A percentile compares a stretch with the other conserved stretches of the same genome.
Conservation (phyloP, 75 land plant genomes). For the Pinus albicaulis region DNA sequence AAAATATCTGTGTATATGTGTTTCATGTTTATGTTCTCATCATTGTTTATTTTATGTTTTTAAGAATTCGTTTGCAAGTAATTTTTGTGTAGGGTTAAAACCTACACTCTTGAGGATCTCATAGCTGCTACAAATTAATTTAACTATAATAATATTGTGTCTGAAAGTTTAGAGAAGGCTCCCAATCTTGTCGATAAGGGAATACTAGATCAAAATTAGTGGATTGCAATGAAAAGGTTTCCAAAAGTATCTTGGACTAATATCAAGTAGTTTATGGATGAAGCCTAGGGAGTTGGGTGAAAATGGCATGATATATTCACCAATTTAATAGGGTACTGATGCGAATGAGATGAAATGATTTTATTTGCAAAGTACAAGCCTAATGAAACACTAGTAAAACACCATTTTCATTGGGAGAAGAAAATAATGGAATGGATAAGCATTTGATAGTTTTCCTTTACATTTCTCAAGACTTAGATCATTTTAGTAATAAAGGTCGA, state of each 20-base stretch:
- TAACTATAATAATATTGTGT: conserved; percentile 76
- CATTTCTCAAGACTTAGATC: conserved; percentile 89
- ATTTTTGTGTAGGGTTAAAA: no score
- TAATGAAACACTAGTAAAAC: conserved; percentile 75
- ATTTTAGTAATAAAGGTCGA: conserved; percentile 69
- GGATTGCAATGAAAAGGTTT: conserved; percentile 90
- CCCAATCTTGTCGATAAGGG: conserved; percentile 91
- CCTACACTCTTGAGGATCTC: conserved; percentile 68
- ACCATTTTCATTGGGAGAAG: conserved; percentile 94
- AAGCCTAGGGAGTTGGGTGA: conserved; percentile 77
- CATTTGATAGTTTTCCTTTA: conserved; percentile 83
- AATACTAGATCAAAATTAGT: conserved; percentile 38
- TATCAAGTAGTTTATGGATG: conserved; percentile 78
- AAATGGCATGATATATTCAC: conserved; percentile 68
- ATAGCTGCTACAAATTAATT: conserved; percentile 74
- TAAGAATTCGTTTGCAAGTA: no score
- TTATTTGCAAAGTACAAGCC: conserved; percentile 77
- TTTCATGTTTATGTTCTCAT: no score
- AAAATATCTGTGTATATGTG: no score
- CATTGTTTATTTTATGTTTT: no score
- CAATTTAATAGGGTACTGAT: conserved; percentile 86
- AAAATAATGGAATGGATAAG: conserved; percentile 98
- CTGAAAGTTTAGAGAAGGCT: conserved; percentile 96
- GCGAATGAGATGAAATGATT: conserved; percentile 68
- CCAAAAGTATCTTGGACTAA: conserved; percentile 87